A percentile compares a stretch with the other conserved stretches of the same genome.
These are phyloP conservation scores for Afroboletus lepidellus DNA, from an alignment of 1,284 basidiomycete species.

Conservation along the genomic window DNA sequence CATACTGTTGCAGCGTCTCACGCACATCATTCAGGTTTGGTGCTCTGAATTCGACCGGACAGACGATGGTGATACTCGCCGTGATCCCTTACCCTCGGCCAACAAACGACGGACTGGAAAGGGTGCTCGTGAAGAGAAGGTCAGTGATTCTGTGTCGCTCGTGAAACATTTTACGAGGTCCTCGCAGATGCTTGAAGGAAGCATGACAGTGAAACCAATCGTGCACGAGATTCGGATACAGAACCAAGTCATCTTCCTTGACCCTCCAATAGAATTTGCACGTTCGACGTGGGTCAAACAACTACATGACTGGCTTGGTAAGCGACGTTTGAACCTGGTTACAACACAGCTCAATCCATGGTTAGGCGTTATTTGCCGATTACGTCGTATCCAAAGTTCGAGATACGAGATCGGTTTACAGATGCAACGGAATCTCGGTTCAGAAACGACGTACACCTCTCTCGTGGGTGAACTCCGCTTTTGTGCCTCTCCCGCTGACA, in stretches of 20 bases:
- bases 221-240: constrained; percentile 96
- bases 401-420: constrained; percentile 95
- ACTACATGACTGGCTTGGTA: constrained; percentile 87
- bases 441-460: constrained; percentile 80
- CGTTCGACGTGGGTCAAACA: constrained; percentile 90
- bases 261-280: constrained; percentile 95
- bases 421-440: constrained; percentile 62
- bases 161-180: not conserved
- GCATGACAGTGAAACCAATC: constrained; percentile 76
- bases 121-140: constrained; percentile 73
- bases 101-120: constrained; percentile 67
- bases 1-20: constrained; percentile 78
- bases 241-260: constrained; percentile 97
- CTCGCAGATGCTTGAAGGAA: constrained; percentile 60
- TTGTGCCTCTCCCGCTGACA: not conserved
- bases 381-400: constrained; percentile 88
- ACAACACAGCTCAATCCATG: not conserved
- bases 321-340: constrained; percentile 40
- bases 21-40: constrained; percentile 83
- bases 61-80: constrained; percentile 61
- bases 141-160: constrained; percentile 22
- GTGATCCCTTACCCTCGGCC: constrained; percentile 47
- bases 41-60: constrained; percentile 79
- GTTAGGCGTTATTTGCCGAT: constrained; percentile 81
- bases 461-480: constrained; percentile 54